These are phyloP conservation scores for Coemansia sp. DNA, from an alignment of 192 early-diverging fungal genomes.

Conservation along the genomic window DNA sequence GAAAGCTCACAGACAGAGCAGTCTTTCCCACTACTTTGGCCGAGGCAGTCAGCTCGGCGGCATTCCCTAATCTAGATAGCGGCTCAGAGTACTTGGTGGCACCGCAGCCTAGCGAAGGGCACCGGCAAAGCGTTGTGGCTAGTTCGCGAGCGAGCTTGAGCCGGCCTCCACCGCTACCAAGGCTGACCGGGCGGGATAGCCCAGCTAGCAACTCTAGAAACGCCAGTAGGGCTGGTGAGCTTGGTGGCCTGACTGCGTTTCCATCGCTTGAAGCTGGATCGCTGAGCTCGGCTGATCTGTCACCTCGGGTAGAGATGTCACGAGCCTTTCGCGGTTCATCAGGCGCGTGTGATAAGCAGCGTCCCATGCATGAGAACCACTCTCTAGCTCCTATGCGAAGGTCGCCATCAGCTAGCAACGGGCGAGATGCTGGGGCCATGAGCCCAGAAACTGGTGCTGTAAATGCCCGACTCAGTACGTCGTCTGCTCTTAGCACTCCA, in stretches of 20 bases:
- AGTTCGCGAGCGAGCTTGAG: conserved; percentile 6
- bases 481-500: conserved; percentile 40
- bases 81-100: conserved; percentile 16
- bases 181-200: background rate
- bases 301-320: conserved; percentile 2
- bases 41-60: conserved; percentile 1
- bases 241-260: conserved; percentile 21
- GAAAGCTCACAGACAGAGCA: conserved; percentile 6
- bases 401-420: background rate
- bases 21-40: background rate
- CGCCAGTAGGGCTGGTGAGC: background rate
- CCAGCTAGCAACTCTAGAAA: background rate
- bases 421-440: conserved; percentile 5
- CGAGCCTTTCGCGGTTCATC: conserved; percentile 15
- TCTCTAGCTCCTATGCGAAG: background rate
- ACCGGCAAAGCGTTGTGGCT: conserved; percentile 3
- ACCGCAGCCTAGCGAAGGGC: background rate
- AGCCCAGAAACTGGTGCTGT: background rate
- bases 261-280: conserved; percentile 22
- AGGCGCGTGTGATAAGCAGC: background rate
- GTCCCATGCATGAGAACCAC: background rate
- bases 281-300: background rate
- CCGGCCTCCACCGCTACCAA: background rate
- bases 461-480: conserved; percentile 30
- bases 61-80: conserved; percentile 16